A percentile compares a stretch with the other conserved stretches of the same genome.
These are phyloP conservation scores for Fraxinus angustifolia DNA, from an alignment of 305 asterid species.

Conservation along the genomic window DNA sequence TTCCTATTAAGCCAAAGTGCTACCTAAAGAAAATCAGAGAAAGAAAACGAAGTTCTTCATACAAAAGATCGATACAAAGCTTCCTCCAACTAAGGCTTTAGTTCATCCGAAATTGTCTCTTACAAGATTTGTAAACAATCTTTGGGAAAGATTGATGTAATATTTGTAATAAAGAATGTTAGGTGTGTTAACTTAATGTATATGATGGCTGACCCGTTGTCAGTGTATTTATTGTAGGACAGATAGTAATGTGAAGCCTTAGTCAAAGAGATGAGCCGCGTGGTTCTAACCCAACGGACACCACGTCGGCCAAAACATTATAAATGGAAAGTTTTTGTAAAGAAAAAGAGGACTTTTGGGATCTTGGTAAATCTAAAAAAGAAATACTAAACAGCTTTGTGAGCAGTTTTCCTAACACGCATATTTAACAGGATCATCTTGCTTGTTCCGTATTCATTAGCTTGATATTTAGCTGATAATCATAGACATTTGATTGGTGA, in stretches of 20 bases:
- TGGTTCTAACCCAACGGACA: background rate
- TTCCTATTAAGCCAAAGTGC: background rate
- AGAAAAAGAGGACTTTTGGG: background rate
- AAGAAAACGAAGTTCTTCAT: background rate
- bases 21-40: background rate
- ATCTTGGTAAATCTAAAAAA: no score
- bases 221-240: background rate
- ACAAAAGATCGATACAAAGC: background rate
- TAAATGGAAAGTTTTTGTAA: background rate
- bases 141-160: background rate
- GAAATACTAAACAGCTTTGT: background rate
- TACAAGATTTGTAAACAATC: background rate
- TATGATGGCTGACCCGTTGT: background rate
- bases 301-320: background rate
- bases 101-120: background rate
- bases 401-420: background rate
- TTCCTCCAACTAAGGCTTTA: background rate
- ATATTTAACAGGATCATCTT: background rate
- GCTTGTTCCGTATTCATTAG: background rate
- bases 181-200: background rate
- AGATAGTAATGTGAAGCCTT: no score
- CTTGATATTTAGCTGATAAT: background rate
- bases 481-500: background rate
- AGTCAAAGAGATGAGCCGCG: background rate
- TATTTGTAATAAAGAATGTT: background rate